These are phyloP conservation scores for Metarhizium album DNA, from an alignment of 2,329 filamentous ascomycete species.

Conservation along the genomic window DNA sequence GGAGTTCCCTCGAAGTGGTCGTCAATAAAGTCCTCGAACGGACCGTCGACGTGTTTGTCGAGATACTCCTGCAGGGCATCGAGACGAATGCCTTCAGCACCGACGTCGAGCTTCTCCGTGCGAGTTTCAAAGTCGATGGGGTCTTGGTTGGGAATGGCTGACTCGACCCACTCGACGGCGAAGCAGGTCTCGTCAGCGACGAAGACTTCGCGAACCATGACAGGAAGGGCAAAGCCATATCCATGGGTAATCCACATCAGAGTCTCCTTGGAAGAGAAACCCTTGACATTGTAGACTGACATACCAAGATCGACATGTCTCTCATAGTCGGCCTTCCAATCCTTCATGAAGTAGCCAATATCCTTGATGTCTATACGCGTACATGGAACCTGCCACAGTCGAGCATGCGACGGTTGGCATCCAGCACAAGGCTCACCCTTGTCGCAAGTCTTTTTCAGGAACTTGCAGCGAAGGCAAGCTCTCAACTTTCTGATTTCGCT, in stretches of 20 bases:
- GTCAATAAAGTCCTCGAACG: constrained; percentile 87
- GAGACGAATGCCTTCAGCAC: constrained; percentile 75
- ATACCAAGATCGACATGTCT: constrained; percentile 79
- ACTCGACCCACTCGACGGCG: constrained; percentile 87
- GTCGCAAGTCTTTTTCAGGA: constrained; percentile 98
- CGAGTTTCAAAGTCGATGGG: constrained; percentile 75
- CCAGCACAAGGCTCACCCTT: constrained; percentile 94
- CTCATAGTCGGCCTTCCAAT: constrained; percentile 96
- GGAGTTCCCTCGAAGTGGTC: constrained; percentile 93
- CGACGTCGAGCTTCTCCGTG: constrained; percentile 81
- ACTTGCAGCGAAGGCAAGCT: constrained; percentile 92
- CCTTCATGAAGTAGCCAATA: constrained; percentile 97
- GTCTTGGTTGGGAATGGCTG: constrained; percentile 53
- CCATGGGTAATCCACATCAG: constrained; percentile 91
- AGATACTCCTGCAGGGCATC: constrained; percentile 82
- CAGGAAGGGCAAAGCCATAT: constrained; percentile 84
- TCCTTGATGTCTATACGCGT: constrained; percentile 98
- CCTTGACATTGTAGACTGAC: constrained; percentile 91
- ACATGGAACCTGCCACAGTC: constrained; percentile 95
- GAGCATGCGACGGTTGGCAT: constrained; percentile 89
- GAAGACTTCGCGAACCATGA: constrained; percentile 88
- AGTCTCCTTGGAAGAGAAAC: constrained; percentile 55
- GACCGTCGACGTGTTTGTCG: constrained; percentile 85
- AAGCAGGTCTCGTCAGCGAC: constrained; percentile 90
- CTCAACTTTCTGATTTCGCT: constrained; percentile 93